These are phyloP conservation scores for Penicillium bovifimosum DNA, from an alignment of 495 filamentous ascomycete species.

Conservation along the genomic window DNA sequence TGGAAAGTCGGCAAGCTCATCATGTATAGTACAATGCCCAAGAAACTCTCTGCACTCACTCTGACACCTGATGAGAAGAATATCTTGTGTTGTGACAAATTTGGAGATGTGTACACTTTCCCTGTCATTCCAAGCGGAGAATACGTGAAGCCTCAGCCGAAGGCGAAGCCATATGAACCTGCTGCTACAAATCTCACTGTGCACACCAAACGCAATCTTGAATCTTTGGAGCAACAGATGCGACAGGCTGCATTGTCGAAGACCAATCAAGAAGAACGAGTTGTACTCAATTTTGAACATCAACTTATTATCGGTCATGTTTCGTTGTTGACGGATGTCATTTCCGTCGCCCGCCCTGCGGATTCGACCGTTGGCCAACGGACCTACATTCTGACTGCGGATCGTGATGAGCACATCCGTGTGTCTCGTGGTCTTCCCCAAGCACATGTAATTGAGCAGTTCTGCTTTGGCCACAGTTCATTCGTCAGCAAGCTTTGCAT, in stretches of 20 bases:
- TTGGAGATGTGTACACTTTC: constrained; percentile 90
- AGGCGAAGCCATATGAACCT: constrained; percentile 41
- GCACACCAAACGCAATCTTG: constrained; percentile 73
- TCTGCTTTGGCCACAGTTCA: constrained; percentile 77
- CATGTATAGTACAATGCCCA: constrained; percentile 68
- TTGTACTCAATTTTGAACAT: constrained; percentile 57
- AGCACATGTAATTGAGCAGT: constrained; percentile 80
- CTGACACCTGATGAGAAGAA: constrained; percentile 61
- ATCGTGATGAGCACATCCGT: constrained; percentile 96
- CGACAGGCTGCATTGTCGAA: constrained; percentile 26
- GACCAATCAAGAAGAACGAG: constrained; percentile 37
- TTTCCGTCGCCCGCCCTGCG: constrained; percentile 37
- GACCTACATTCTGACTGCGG: constrained; percentile 77
- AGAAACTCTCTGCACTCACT: constrained; percentile 71
- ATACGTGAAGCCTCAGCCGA: constrained; percentile 14
- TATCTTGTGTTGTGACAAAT: constrained; percentile 85
- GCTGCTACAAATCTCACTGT: constrained; percentile 72
- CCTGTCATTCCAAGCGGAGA: constrained; percentile 58
- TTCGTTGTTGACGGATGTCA: constrained; percentile 79
- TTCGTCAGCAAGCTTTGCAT: constrained; percentile 75
- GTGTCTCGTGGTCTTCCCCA: constrained; percentile 80
- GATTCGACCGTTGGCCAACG: constrained; percentile 28
- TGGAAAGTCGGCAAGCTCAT: constrained; percentile 8
- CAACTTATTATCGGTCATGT: constrained; percentile 84
- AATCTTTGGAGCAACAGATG: constrained; percentile 68